phyloP scores from a whole-genome alignment of 306 rosid species.

The Arachis stenosperma region DNA sequence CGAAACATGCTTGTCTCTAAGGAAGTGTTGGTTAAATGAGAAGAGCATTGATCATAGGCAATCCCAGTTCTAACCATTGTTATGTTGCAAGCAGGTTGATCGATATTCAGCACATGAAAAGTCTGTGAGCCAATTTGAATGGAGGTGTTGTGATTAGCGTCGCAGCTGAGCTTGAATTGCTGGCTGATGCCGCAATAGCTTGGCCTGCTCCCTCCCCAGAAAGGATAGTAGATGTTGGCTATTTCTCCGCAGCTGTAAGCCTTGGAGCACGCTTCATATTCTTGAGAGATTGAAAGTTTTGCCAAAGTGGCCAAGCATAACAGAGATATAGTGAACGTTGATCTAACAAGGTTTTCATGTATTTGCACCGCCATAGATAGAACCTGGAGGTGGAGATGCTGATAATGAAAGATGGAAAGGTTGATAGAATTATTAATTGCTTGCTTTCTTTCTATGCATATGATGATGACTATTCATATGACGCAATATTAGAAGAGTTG shows the following conservation, averaged over 20 bases:
- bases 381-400: conserved; percentile 3
- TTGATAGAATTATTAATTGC: background rate
- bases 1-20: conserved; percentile 22
- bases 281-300: conserved; percentile 22
- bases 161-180: conserved; percentile 29
- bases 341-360: conserved; percentile 2
- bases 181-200: conserved; percentile 35
- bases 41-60: conserved; percentile 36
- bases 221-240: conserved; percentile 47
- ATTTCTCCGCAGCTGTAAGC: conserved; percentile 53
- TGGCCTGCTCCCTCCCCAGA: conserved; percentile 44
- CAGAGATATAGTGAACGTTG: conserved; percentile 2
- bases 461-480: conserved; percentile 13
- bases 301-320: background rate
- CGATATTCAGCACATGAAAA: conserved; percentile 32
- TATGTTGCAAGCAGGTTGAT: conserved; percentile 22
- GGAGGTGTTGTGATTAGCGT: conserved; percentile 20
- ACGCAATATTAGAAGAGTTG: conserved; percentile 2
- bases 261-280: conserved; percentile 21
- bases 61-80: conserved; percentile 36
- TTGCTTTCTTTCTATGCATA: background rate
- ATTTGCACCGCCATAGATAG: conserved; percentile 37
- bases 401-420: conserved; percentile 12
- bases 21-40: conserved; percentile 44
- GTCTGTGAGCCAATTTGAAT: conserved; percentile 36